These are phyloP conservation scores for Starmerella floricola DNA, from an alignment of 805 yeast species.

Conservation along the genomic window DNA sequence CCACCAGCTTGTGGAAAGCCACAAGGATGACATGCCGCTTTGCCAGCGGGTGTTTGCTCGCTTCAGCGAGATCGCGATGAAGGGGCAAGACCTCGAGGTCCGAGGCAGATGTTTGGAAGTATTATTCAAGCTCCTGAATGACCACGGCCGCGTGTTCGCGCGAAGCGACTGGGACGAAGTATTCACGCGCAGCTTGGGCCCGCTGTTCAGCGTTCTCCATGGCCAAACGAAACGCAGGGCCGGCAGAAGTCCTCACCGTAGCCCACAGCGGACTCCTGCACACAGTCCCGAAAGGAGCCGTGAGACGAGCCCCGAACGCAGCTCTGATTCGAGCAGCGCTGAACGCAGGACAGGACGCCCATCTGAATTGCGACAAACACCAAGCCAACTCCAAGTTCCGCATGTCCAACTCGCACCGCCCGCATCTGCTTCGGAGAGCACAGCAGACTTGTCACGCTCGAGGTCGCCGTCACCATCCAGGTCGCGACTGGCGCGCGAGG, in stretches of 20 bases:
- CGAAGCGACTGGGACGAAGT: conserved; percentile 70
- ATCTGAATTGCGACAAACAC: too few species aligned
- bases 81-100: conserved; percentile 87
- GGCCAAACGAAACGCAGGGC: conserved; percentile 34
- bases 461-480: conserved; percentile 10
- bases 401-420: not conserved
- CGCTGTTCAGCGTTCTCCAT: conserved; percentile 79
- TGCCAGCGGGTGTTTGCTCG: conserved; percentile 46
- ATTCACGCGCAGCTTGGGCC: conserved; percentile 70
- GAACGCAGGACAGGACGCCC: not conserved
- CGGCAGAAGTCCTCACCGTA: conserved; percentile 33
- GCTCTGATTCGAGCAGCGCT: not conserved
- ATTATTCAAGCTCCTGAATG: conserved; percentile 68
- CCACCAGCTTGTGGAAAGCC: conserved; percentile 32
- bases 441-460: not conserved
- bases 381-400: conserved; percentile 1
- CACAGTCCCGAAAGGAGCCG: not conserved
- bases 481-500: conserved; percentile 41
- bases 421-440: not conserved
- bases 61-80: conserved; percentile 81
- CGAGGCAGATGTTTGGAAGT: conserved; percentile 76
- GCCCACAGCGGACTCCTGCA: not conserved
- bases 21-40: conserved; percentile 16
- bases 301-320: not conserved
- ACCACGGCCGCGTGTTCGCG: conserved; percentile 67